Base-by-base conservation (phyloP, 148 eudicot species). In the Euryodendron excelsum region DNA sequence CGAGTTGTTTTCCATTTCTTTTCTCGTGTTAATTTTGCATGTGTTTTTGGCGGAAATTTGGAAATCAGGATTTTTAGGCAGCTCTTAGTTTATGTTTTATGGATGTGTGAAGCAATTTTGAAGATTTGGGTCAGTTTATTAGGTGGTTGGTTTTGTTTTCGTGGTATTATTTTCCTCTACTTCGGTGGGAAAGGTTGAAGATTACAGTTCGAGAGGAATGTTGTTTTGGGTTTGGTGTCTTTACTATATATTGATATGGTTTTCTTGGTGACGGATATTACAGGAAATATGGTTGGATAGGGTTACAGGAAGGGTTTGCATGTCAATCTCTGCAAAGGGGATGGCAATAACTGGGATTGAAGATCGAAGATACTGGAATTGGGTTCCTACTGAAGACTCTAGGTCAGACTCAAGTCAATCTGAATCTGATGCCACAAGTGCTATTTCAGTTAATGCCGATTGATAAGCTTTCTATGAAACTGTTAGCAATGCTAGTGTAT, bases 201-300 rank as follows among this genome's bases (percentile, higher is more conserved):
- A 28, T 15, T 72, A 31, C 11, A 0, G 59, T 34, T 75, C 31
- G 5, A 0, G 0, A n/a, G 12, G 30, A 58, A 25, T 18, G 13
- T 78, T 69, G 37, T 52, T 23, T 77, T 72, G 59, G 45, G 27
- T 78, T 25, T 73, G 47, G 47, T 34, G 53, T 68, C 27, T 31
- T 53, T 55, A 67, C 20, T 80, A 61, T 79, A 78, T 79, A 69
- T 72, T 65, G 39, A 82, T 63, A 21, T 60, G 58, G 15, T 44
- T 61, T 79, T 64, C 60, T 36, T 79, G 55, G 75, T 73, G 72
- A 33, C 50, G 69, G 41, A 47, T 41, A 37, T 77, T 82, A 78
- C 94, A 95, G 98, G 90, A 89, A 86, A 88, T 90, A 66, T 95
- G 97, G 97, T 83, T 93, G 91, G 97, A 95, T 82, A 95, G 82